These are phyloP conservation scores for Clathrospora elynae DNA, from an alignment of 2,329 filamentous ascomycete genomes.

Conservation along the genomic window DNA sequence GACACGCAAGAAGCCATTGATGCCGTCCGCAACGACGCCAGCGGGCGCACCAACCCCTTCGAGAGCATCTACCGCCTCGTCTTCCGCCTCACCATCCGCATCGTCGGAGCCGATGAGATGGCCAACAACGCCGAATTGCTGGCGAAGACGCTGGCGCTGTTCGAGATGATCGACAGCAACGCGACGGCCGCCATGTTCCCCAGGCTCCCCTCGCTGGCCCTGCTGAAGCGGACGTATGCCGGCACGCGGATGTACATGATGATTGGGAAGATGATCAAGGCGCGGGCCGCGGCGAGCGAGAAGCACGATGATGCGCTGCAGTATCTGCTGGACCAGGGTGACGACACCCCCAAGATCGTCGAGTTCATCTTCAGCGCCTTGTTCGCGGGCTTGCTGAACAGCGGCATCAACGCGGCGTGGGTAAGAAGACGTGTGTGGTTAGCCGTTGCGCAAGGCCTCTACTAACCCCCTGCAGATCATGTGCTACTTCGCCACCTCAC, in stretches of 20 bases:
- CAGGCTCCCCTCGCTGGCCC: slow-evolving; percentile 54
- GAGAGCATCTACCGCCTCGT: slow-evolving; percentile 59
- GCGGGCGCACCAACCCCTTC: slow-evolving; percentile 58
- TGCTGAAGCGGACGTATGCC: slow-evolving; percentile 53
- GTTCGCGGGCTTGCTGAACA: slow-evolving; percentile 64
- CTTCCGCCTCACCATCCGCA: slow-evolving; percentile 63
- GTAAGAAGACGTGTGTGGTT: slow-evolving; percentile 28
- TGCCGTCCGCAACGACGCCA: slow-evolving; percentile 41
- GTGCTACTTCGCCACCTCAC: slow-evolving; percentile 42
- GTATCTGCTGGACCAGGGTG: slow-evolving; percentile 58
- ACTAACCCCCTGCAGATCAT: slow-evolving; percentile 11
- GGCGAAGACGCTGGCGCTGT: slow-evolving; percentile 52
- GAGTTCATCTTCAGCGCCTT: slow-evolving; percentile 59
- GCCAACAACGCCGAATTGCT: slow-evolving; percentile 54
- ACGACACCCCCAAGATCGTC: slow-evolving; percentile 53
- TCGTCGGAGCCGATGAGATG: slow-evolving; percentile 60
- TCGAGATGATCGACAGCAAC: slow-evolving; percentile 55
- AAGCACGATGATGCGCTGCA: slow-evolving; percentile 60
- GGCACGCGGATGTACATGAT: slow-evolving; percentile 57
- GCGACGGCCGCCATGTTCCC: slow-evolving; percentile 58
- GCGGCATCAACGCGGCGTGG: slow-evolving; percentile 61
- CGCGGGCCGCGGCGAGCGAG: slow-evolving; percentile 50
- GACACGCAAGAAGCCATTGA: slow-evolving; percentile 50
- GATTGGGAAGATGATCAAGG: slow-evolving; percentile 56
- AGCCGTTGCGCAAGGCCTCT: neutral